Evolutionary conservation across 768 basidiomycete genomes (phyloP).

Genomic region (Termitomyces heimii): DNA sequence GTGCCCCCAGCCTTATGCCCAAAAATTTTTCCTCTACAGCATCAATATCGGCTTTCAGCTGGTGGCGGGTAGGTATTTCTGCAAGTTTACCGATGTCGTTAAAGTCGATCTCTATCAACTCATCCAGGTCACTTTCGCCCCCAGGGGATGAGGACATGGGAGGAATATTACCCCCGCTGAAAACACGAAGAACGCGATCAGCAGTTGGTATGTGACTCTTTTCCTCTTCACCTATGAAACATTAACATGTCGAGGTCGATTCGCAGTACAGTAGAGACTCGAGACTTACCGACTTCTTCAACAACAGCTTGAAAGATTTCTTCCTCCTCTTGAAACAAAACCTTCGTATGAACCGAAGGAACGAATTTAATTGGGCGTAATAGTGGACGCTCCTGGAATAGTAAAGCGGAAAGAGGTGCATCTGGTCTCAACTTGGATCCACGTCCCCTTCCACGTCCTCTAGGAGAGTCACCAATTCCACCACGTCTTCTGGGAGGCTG

Average conservation of each 20-base stretch:
- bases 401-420: constrained; percentile 47
- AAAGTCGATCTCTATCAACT: constrained; percentile 61
- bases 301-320: constrained; percentile 52
- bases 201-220: constrained; percentile 64
- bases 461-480: constrained; percentile 14
- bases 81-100: constrained; percentile 47
- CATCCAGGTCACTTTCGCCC: constrained; percentile 27
- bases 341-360: constrained; percentile 44
- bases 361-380: constrained; percentile 70
- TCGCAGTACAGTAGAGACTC: not conserved
- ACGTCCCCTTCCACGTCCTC: constrained; percentile 18
- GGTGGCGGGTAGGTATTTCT: constrained; percentile 17
- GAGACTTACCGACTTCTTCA: constrained; percentile 44
- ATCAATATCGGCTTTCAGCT: constrained; percentile 9
- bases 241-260: not conserved
- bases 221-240: constrained; percentile 36
- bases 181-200: constrained; percentile 57
- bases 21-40: constrained; percentile 28
- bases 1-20: constrained; percentile 22
- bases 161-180: constrained; percentile 33
- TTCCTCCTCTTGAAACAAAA: constrained; percentile 51
- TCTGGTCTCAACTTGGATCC: constrained; percentile 29
- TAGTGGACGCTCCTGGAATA: constrained; percentile 53
- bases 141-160: constrained; percentile 19
- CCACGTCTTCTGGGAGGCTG: constrained; percentile 12